Evolutionary conservation across 2,329 filamentous ascomycete species (phyloP).

Genomic region (Clonostachys byssicola): DNA sequence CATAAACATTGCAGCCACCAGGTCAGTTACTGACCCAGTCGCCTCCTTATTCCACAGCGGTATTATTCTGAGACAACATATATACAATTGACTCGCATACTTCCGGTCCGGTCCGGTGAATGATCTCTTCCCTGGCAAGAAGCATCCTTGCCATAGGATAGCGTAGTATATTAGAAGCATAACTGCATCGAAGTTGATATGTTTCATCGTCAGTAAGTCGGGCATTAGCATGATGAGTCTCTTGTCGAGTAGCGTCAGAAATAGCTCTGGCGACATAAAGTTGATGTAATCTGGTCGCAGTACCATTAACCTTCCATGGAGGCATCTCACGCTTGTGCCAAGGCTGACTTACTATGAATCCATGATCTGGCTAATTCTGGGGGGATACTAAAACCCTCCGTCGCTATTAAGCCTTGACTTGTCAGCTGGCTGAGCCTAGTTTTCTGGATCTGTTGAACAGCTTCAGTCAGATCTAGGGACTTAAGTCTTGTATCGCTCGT

Average conservation of each 20-base stretch:
- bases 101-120: neutral
- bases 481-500: no score
- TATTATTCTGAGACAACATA: slow-evolving; percentile 18
- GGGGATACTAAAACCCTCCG: slow-evolving; percentile 9
- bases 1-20: slow-evolving; percentile 20
- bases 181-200: slow-evolving; percentile 18
- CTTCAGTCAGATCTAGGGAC: no score
- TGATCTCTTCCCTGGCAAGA: neutral
- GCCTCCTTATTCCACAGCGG: slow-evolving; percentile 21
- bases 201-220: slow-evolving; percentile 16
- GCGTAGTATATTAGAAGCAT: slow-evolving; percentile 21
- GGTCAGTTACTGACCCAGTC: slow-evolving; percentile 18
- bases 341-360: slow-evolving; percentile 5
- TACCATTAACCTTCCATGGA: neutral
- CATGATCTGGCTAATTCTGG: slow-evolving; percentile 16
- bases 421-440: neutral
- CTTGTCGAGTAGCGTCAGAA: slow-evolving; percentile 15
- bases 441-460: neutral
- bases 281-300: slow-evolving; percentile 21
- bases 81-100: slow-evolving; percentile 7
- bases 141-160: slow-evolving; percentile 18
- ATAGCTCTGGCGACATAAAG: slow-evolving; percentile 20
- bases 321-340: neutral
- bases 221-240: slow-evolving; percentile 20
- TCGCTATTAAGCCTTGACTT: neutral